phyloP scores from a whole-genome alignment of 75 land plant genomes.

The Pinus taeda region DNA sequence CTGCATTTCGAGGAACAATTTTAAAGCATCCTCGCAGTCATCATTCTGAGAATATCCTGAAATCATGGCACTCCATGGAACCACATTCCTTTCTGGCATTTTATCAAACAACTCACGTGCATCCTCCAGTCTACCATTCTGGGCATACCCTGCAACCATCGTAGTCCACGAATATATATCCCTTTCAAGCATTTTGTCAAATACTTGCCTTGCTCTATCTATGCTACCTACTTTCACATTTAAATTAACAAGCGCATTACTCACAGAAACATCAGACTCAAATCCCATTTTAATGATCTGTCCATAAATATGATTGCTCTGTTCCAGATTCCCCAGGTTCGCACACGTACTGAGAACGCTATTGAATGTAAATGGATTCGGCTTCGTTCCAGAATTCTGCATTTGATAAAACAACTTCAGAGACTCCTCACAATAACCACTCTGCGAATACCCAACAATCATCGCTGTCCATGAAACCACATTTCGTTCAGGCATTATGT shows the following conservation, averaged over 20 bases:
- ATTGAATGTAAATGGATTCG: constrained; percentile 26
- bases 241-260: constrained; percentile 35
- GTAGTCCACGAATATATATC: constrained; percentile 58
- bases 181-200: constrained; percentile 28
- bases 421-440: constrained; percentile 31
- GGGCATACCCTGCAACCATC: constrained; percentile 32
- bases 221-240: constrained; percentile 21
- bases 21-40: constrained; percentile 8
- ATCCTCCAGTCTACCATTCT: constrained; percentile 8
- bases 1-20: constrained; percentile 13
- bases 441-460: constrained; percentile 47
- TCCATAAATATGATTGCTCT: constrained; percentile 17
- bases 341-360: constrained; percentile 12
- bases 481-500: constrained; percentile 30
- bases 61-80: constrained; percentile 20
- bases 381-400: constrained; percentile 18
- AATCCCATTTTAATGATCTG: constrained; percentile 33
- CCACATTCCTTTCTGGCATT: constrained; percentile 10
- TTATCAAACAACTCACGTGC: constrained; percentile 18
- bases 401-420: constrained; percentile 26
- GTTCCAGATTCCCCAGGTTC: constrained; percentile 2
- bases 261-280: constrained; percentile 19
- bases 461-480: constrained; percentile 43
- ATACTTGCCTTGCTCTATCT: constrained; percentile 15
- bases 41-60: constrained; percentile 15